Conservation (phyloP, 257 asterid genomes). For the Forsythia suspensa region DNA sequence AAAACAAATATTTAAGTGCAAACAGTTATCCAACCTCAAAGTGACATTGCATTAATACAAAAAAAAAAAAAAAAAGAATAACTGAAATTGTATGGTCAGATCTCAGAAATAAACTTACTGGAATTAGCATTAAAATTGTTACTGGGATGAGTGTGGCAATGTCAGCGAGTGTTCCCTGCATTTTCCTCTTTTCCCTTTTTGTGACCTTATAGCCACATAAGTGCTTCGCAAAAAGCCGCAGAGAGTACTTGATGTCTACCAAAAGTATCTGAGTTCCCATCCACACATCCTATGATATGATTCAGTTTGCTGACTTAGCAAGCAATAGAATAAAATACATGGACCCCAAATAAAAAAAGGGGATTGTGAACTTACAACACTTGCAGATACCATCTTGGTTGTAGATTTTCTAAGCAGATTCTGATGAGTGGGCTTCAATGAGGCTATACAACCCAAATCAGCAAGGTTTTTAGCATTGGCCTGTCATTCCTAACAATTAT, state of each 20-base stretch:
- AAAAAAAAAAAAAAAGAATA: not conserved
- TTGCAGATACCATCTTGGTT: slow-evolving; percentile 50
- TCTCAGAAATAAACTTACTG: slow-evolving; percentile 47
- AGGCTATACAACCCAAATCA: slow-evolving; percentile 12
- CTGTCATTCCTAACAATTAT: slow-evolving; percentile 37
- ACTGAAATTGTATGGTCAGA: not conserved
- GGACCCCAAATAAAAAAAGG: not conserved
- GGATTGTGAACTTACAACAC: slow-evolving; percentile 46
- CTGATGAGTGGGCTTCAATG: slow-evolving; percentile 34
- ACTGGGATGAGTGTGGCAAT: slow-evolving; percentile 69
- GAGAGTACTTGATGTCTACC: slow-evolving; percentile 46
- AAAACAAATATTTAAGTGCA: not conserved
- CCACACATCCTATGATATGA: slow-evolving; percentile 57
- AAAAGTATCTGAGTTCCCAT: slow-evolving; percentile 75
- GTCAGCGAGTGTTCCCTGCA: slow-evolving; percentile 53
- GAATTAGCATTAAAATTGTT: slow-evolving; percentile 72
- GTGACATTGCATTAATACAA: not conserved
- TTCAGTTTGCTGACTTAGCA: slow-evolving; percentile 17
- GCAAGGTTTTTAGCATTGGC: slow-evolving; percentile 21
- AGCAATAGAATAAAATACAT: not conserved
- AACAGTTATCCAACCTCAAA: not conserved
- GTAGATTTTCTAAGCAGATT: slow-evolving; percentile 49
- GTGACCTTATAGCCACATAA: slow-evolving; percentile 53
- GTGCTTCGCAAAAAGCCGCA: slow-evolving; percentile 43
- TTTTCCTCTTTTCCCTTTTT: slow-evolving; percentile 59